Conservation (phyloP, 2,329 filamentous ascomycete species). For the Neofusicoccum sp. region DNA sequence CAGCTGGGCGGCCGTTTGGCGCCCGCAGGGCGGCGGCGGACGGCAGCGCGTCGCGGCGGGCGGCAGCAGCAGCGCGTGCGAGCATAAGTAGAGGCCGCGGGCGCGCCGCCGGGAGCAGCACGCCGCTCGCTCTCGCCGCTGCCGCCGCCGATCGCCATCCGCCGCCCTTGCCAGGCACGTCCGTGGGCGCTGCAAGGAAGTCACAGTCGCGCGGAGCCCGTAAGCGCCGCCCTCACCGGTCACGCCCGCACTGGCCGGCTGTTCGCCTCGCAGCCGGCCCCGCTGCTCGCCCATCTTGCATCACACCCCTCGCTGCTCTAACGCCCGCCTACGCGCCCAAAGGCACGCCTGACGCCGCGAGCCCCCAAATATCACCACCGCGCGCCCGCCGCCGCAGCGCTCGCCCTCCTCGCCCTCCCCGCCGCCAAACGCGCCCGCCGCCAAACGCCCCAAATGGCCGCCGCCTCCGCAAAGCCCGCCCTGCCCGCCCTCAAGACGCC, state of each 20-base stretch:
- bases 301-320: constrained; percentile 26
- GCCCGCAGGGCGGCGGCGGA: neutral
- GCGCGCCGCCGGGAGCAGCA: too few species aligned
- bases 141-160: neutral
- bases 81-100: too few species aligned
- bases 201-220: constrained; percentile 5
- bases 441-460: constrained; percentile 32
- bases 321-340: constrained; percentile 13
- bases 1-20: neutral
- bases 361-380: constrained; percentile 28
- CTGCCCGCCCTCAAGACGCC: constrained; percentile 55
- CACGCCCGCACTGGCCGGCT: constrained; percentile 21
- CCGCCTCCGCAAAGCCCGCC: constrained; percentile 45
- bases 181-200: constrained; percentile 3
- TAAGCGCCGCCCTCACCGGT: constrained; percentile 28
- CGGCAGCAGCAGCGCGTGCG: too few species aligned
- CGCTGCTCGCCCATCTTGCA: constrained; percentile 31
- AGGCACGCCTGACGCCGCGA: constrained; percentile 12
- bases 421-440: neutral
- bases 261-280: constrained; percentile 7
- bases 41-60: neutral
- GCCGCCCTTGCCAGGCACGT: neutral
- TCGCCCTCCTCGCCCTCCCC: neutral
- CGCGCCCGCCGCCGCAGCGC: constrained; percentile 25
- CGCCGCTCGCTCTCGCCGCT: too few species aligned